Evolutionary conservation across 257 asterid genomes (phyloP).

Genomic region (Pogostemon cablin): DNA sequence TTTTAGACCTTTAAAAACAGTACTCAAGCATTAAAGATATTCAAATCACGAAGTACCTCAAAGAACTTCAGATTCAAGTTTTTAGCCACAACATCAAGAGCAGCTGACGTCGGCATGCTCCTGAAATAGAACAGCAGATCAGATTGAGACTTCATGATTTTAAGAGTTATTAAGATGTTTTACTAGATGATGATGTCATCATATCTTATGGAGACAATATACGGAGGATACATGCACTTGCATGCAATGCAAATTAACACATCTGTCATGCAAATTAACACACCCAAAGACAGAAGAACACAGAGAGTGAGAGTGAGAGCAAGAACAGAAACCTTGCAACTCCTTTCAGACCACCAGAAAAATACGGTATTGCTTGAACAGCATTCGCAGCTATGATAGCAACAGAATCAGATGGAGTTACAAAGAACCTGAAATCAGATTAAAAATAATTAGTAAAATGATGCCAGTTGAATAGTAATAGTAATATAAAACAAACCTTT

Average conservation of each 20-base stretch:
- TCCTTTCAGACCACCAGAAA: conserved; percentile 94
- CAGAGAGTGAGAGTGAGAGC: conserved; percentile 20
- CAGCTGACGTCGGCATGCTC: conserved; percentile 99
- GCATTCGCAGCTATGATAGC: conserved; percentile 98
- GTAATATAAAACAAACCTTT: conserved; percentile 48
- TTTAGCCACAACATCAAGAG: conserved; percentile 96
- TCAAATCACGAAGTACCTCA: conserved; percentile 58
- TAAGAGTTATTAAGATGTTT: background rate
- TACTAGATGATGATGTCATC: conserved; percentile 12
- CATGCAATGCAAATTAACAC: conserved; percentile 17
- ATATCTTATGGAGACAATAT: background rate
- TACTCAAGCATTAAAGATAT: conserved; percentile 6
- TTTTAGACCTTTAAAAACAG: conserved; percentile 35
- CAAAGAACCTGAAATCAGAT: conserved; percentile 72
- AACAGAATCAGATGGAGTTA: conserved; percentile 98
- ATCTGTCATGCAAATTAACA: conserved; percentile 8
- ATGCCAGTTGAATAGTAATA: conserved; percentile 28
- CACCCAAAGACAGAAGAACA: conserved; percentile 15
- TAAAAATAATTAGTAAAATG: background rate
- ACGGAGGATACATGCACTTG: conserved; percentile 24
- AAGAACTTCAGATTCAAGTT: conserved; percentile 85
- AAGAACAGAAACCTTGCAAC: conserved; percentile 79
- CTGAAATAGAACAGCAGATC: conserved; percentile 49
- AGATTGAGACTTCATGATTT: conserved; percentile 23
- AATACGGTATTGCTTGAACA: conserved; percentile 89